Base-by-base conservation (phyloP, 2,329 filamentous ascomycete genomes). In the Pleurostoma richardsiae region DNA sequence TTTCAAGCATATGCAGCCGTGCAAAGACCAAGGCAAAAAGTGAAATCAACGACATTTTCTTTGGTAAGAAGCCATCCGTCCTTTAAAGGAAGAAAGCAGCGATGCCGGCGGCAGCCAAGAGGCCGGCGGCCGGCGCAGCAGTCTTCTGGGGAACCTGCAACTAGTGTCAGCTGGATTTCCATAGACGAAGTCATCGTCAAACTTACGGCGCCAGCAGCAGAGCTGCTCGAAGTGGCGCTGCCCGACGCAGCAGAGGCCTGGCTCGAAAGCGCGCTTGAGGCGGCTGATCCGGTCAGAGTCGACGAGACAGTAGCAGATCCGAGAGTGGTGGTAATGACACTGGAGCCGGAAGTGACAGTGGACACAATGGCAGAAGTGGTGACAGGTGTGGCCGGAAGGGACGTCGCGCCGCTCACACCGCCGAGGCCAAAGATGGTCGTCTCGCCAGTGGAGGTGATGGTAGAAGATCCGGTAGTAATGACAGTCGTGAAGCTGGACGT, bases 51-150 rank as follows among this genome's bases (percentile, higher is more conserved):
- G 19, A 19, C 19, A 19, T 19, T 19, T 19, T 19, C 19, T 19
- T 19, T 19, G 19, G 19, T 40, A 40, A 41, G 29, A 42, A 42
- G n/a, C 29, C 8, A 39, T 30, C 41, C 49, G 27, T 41, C 19
- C 36, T 52, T 71, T 73, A 79, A 49, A 79, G 67, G 49, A 79
- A 61, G 49, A 76, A 56, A 51, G 66, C 71, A 39, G 71, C 74
- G 41, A 78, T 49, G 57, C 74, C 75, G 26, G 72, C 74, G 27
- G 70, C 74, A 44, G 72, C 74, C 39, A 78, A 50, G 42, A 77
- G 52, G 47, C 73, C 75, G 29, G 60, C 59, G 39, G 54, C 55
- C 27, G 73, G 72, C 36, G 68, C 73, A 47, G 67, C 70, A 42
- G 74, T 75, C 56, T 64, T 62, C 48, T 70, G 65, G 39, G 70